These are phyloP conservation scores for Saccharomyces hybrid DNA, from an alignment of 1,139 yeast genomes.

Conservation along the genomic window DNA sequence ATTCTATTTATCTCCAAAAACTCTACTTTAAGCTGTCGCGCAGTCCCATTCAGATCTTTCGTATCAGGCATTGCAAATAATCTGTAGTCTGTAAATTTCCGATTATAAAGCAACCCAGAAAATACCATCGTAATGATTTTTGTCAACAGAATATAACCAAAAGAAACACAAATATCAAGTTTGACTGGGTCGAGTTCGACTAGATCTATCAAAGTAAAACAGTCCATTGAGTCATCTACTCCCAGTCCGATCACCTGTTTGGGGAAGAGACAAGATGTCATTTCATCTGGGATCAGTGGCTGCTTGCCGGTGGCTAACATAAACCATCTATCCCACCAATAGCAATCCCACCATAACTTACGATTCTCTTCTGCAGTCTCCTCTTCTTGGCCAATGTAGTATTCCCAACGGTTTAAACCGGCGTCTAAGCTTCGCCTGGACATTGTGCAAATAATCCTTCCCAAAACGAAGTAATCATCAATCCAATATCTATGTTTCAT, in stretches of 20 bases:
- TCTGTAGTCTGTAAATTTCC: slow-evolving; percentile 10
- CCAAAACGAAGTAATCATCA: slow-evolving; percentile 1
- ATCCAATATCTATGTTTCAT: neutral
- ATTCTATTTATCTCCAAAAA: neutral
- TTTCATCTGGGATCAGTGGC: slow-evolving; percentile 6
- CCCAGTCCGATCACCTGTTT: slow-evolving; percentile 9
- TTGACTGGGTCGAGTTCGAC: slow-evolving; percentile 1
- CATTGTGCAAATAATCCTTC: slow-evolving; percentile 3
- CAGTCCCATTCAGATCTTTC: too few species aligned
- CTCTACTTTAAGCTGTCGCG: slow-evolving; percentile 5
- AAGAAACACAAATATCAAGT: slow-evolving; percentile 1
- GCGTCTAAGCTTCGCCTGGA: slow-evolving; percentile 8
- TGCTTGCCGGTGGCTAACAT: slow-evolving; percentile 13
- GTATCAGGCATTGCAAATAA: too few species aligned
- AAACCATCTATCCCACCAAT: slow-evolving; percentile 22
- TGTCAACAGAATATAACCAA: slow-evolving; percentile 9
- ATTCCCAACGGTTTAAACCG: slow-evolving; percentile 18
- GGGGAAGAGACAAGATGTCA: slow-evolving; percentile 11
- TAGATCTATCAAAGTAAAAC: slow-evolving; percentile 4
- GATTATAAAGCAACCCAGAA: slow-evolving; percentile 7
- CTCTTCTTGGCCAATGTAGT: slow-evolving; percentile 10
- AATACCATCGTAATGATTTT: slow-evolving; percentile 6
- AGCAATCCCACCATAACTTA: slow-evolving; percentile 20
- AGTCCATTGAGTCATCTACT: slow-evolving; percentile 10
- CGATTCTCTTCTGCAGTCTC: slow-evolving; percentile 17